Percentiles rank a stretch among this genome's conserved stretches.
Evolutionary conservation across 2,329 filamentous ascomycete genomes (phyloP).

Genomic region (Trichophyton simii): DNA sequence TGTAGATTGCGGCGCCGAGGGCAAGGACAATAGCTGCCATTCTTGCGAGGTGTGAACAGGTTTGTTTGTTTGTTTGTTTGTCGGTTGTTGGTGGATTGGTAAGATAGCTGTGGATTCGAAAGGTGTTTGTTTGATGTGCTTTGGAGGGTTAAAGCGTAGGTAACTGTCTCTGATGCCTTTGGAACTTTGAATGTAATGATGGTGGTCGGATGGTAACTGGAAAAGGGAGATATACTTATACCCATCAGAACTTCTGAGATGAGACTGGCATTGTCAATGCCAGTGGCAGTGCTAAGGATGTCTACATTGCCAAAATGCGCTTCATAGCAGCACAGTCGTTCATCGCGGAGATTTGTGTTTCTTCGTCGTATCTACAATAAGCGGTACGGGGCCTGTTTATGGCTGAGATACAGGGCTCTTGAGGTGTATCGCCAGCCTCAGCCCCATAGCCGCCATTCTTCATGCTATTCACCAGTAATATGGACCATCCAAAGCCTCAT

Average conservation of each 20-base stretch:
- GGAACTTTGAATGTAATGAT: neutral
- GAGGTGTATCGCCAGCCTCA: neutral
- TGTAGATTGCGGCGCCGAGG: constrained; percentile 5
- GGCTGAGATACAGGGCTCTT: neutral
- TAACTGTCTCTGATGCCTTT: neutral
- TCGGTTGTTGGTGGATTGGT: neutral
- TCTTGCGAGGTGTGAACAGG: neutral
- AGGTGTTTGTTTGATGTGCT: neutral
- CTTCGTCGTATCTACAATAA: neutral
- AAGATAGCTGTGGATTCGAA: neutral
- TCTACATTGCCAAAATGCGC: neutral
- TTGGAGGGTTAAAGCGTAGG: neutral
- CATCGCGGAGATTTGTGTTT: neutral
- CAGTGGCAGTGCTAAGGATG: neutral
- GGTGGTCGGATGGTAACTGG: neutral
- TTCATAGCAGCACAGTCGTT: neutral
- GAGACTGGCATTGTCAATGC: neutral
- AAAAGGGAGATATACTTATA: neutral
- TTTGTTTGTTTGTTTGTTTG: no score
- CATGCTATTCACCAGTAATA: neutral
- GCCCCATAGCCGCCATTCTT: neutral
- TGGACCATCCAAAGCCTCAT: neutral
- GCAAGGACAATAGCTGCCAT: constrained; percentile 9
- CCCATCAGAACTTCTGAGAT: neutral
- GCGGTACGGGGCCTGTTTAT: neutral